These are phyloP conservation scores for Euphrasia confusa DNA, from an alignment of 257 asterid species.

Conservation along the genomic window DNA sequence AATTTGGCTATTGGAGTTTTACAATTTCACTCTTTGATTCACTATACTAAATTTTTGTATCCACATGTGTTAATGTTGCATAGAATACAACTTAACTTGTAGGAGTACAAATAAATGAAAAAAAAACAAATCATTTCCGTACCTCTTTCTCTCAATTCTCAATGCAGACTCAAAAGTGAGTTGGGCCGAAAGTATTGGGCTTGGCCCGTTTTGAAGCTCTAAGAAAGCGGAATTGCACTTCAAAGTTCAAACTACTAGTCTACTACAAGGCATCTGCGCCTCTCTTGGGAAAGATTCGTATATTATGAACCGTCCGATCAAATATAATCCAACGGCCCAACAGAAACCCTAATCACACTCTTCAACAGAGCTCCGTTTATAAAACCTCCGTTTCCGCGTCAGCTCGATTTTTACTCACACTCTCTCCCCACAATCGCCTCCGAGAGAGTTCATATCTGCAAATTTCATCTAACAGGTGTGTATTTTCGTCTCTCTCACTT, in stretches of 20 bases:
- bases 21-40: no score
- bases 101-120: no score
- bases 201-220: no score
- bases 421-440: conserved; percentile 20
- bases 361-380: background rate
- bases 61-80: no score
- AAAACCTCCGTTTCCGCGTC: background rate
- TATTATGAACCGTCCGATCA: background rate
- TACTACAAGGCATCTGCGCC: no score
- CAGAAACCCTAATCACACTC: background rate
- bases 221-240: background rate
- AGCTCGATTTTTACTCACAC: background rate
- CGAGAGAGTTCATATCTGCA: conserved; percentile 1
- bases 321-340: background rate
- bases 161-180: no score
- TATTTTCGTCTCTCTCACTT: background rate
- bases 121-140: no score
- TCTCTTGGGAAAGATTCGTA: background rate
- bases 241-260: background rate
- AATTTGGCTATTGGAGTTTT: no score
- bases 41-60: no score
- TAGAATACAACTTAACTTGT: no score
- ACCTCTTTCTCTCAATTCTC: no score
- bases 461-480: conserved; percentile 17
- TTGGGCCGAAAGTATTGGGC: no score